These are phyloP conservation scores for Suaeda aralocaspica DNA, from an alignment of 148 eudicot species.

Conservation along the genomic window DNA sequence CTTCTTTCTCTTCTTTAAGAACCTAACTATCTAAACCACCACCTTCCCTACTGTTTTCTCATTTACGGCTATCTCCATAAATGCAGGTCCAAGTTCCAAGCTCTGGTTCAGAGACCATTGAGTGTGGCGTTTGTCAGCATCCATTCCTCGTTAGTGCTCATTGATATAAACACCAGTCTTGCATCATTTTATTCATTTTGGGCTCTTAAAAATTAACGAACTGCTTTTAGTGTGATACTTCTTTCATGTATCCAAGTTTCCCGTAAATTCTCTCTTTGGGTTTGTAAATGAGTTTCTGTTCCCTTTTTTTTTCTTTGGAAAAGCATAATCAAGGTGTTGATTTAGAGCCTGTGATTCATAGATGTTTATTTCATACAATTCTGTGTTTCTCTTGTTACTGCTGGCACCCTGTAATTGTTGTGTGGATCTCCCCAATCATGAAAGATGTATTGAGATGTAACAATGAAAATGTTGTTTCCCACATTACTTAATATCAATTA, in stretches of 20 bases:
- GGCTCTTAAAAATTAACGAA: slow-evolving; percentile 8
- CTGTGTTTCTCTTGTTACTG: background rate
- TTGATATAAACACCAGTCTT: slow-evolving; percentile 23
- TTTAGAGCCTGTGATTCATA: background rate
- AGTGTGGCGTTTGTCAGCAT: slow-evolving; percentile 96
- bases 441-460: background rate
- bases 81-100: slow-evolving; percentile 86
- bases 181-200: background rate
- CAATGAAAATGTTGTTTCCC: background rate
- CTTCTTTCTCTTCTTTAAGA: background rate
- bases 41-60: background rate
- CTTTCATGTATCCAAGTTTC: background rate
- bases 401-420: background rate
- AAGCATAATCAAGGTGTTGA: background rate
- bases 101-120: slow-evolving; percentile 93
- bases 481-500: no score
- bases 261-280: slow-evolving; percentile 2
- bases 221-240: background rate
- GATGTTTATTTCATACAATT: background rate
- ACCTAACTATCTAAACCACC: background rate
- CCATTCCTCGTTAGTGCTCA: slow-evolving; percentile 82
- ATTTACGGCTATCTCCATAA: background rate
- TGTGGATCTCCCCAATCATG: background rate
- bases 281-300: slow-evolving; percentile 11
- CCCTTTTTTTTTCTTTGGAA: background rate